A percentile compares a stretch with the other conserved stretches of the same genome.
These are phyloP conservation scores for Penicillium sp. DNA, from an alignment of 2,329 filamentous ascomycete species.

Conservation along the genomic window DNA sequence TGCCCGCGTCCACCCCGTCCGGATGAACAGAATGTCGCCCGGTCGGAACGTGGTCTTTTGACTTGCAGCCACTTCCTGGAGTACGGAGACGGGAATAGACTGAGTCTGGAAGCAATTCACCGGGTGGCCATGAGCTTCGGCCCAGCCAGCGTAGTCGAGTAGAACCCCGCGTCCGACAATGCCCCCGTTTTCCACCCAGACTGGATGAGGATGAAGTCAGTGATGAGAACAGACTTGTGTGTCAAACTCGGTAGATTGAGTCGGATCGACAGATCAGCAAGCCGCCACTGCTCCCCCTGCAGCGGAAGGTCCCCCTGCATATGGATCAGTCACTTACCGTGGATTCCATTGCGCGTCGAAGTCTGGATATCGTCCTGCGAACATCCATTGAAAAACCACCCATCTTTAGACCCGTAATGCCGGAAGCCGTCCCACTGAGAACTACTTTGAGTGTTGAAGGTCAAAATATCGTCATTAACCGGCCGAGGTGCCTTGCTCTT, in stretches of 20 bases:
- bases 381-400: constrained; percentile 47
- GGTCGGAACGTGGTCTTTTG: constrained; percentile 48
- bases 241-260: not conserved
- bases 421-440: constrained; percentile 54
- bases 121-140: constrained; percentile 38
- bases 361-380: constrained; percentile 43
- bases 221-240: not conserved
- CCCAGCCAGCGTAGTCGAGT: constrained; percentile 50
- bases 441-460: constrained; percentile 60
- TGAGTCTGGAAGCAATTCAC: constrained; percentile 46
- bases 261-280: not conserved
- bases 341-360: constrained; percentile 45
- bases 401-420: constrained; percentile 44
- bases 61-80: constrained; percentile 49
- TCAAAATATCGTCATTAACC: constrained; percentile 64
- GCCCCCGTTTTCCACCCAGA: constrained; percentile 42
- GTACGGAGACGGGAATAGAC: constrained; percentile 47
- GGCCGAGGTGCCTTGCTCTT: constrained; percentile 54
- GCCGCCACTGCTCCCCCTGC: not conserved
- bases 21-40: constrained; percentile 61
- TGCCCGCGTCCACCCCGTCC: constrained; percentile 54
- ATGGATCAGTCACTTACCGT: constrained; percentile 27
- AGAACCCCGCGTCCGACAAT: constrained; percentile 53
- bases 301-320: not conserved
- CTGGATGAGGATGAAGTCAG: constrained; percentile 19